Conservation (phyloP, 2,329 filamentous ascomycete genomes). For the Teratosphaeria gauchensis region DNA sequence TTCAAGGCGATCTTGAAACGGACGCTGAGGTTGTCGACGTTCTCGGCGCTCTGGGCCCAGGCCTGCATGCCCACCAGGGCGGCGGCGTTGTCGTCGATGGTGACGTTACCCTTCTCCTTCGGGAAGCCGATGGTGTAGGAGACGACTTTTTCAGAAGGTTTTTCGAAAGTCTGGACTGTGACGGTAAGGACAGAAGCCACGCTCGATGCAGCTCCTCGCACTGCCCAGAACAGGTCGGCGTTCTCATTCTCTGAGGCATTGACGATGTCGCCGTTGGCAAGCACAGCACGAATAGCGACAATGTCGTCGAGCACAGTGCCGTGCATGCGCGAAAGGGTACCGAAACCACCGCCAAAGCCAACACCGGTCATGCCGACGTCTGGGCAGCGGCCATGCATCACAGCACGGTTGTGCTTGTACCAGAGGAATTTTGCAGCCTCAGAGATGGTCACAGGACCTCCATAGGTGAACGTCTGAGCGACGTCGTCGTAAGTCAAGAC, state of each 20-base stretch:
- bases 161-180: neutral
- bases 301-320: conserved; percentile 48
- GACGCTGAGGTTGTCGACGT: neutral
- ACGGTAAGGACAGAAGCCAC: neutral
- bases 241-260: conserved; percentile 36
- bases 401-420: conserved; percentile 42
- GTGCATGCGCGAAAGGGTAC: conserved; percentile 42
- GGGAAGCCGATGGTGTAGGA: neutral
- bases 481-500: conserved; percentile 39
- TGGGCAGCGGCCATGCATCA: conserved; percentile 54
- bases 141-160: neutral
- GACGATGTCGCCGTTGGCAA: conserved; percentile 31
- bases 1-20: neutral
- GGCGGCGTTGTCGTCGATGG: neutral
- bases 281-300: conserved; percentile 29
- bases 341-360: conserved; percentile 34
- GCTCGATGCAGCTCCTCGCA: conserved; percentile 28
- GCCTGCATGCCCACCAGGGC: neutral
- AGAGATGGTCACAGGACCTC: conserved; percentile 16
- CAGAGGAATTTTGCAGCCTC: conserved; percentile 37
- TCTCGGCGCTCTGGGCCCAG: neutral
- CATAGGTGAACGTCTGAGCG: conserved; percentile 19
- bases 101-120: neutral
- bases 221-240: conserved; percentile 40
- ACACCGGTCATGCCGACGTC: conserved; percentile 50